Percentiles rank a stretch among this genome's conserved stretches.
These are phyloP conservation scores for Gonapodya sp. DNA, from an alignment of 192 early-diverging fungal genomes.

Conservation along the genomic window DNA sequence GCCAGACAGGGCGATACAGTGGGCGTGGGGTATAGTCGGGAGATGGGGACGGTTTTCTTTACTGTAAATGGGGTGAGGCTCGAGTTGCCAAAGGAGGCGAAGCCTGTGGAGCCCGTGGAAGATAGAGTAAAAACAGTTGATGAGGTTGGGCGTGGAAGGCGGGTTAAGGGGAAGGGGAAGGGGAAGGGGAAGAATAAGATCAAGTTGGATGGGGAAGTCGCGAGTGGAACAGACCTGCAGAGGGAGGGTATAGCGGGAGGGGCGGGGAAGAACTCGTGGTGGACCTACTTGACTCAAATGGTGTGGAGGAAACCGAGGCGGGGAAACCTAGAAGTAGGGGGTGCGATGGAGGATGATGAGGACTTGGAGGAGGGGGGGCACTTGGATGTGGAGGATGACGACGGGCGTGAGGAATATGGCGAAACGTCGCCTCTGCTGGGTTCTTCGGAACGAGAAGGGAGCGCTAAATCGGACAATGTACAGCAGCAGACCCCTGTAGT, in stretches of 20 bases:
- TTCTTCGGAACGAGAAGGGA: neutral
- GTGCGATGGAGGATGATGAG: neutral
- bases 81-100: neutral
- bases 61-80: conserved; percentile 2
- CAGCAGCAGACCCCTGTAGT: neutral
- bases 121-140: neutral
- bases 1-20: conserved; percentile 9
- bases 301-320: neutral
- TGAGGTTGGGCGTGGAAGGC: neutral
- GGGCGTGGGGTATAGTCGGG: conserved; percentile 2
- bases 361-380: no score
- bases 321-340: neutral
- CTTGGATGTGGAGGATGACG: neutral
- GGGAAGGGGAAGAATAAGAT: neutral
- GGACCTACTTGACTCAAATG: neutral
- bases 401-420: neutral
- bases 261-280: neutral
- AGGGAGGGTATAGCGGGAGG: neutral
- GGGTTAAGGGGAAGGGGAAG: neutral
- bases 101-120: neutral
- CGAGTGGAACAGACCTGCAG: neutral
- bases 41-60: conserved; percentile 5
- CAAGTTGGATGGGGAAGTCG: neutral
- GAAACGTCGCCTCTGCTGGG: neutral
- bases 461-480: neutral